These are phyloP conservation scores for Lentinus brumalis DNA, from an alignment of 768 basidiomycete species.

Conservation along the genomic window DNA sequence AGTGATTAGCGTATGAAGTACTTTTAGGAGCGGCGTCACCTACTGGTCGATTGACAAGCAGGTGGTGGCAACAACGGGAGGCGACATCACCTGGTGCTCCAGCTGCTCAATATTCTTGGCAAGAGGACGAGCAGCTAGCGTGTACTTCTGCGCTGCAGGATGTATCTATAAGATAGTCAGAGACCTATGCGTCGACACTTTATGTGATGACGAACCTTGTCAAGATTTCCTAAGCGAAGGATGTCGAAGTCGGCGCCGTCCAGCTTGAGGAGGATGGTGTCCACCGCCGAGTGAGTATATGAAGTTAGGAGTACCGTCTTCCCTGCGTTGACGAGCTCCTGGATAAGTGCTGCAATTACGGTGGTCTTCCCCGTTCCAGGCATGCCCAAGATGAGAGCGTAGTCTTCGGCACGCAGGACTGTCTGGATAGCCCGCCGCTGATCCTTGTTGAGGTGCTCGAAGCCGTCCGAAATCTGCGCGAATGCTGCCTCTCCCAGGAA, in stretches of 20 bases:
- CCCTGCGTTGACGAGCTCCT: slow-evolving; percentile 72
- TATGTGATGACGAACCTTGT: slow-evolving; percentile 63
- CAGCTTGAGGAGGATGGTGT: slow-evolving; percentile 91
- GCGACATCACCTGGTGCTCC: slow-evolving; percentile 79
- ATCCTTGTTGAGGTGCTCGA: slow-evolving; percentile 56
- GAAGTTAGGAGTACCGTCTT: slow-evolving; percentile 89
- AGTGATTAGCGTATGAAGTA: not conserved
- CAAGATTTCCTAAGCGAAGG: slow-evolving; percentile 84
- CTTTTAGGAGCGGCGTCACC: slow-evolving; percentile 33
- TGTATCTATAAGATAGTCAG: slow-evolving; percentile 61
- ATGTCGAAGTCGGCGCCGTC: slow-evolving; percentile 67
- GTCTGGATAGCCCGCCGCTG: slow-evolving; percentile 74
- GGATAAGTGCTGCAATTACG: slow-evolving; percentile 87
- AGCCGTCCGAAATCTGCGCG: slow-evolving; percentile 29
- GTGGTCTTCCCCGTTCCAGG: slow-evolving; percentile 99
- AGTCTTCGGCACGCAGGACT: slow-evolving; percentile 81
- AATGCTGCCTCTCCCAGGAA: slow-evolving; percentile 48
- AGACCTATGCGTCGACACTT: not conserved
- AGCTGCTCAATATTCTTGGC: slow-evolving; percentile 79
- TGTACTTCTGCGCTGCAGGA: slow-evolving; percentile 73
- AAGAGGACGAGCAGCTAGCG: slow-evolving; percentile 55
- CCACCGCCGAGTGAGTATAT: slow-evolving; percentile 98
- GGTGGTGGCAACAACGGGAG: slow-evolving; percentile 95
- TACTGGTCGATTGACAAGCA: slow-evolving; percentile 94
- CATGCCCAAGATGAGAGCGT: slow-evolving; percentile 94